These are phyloP conservation scores for Trichoderma lentiforme DNA, from an alignment of 2,329 filamentous ascomycete genomes.

Conservation along the genomic window DNA sequence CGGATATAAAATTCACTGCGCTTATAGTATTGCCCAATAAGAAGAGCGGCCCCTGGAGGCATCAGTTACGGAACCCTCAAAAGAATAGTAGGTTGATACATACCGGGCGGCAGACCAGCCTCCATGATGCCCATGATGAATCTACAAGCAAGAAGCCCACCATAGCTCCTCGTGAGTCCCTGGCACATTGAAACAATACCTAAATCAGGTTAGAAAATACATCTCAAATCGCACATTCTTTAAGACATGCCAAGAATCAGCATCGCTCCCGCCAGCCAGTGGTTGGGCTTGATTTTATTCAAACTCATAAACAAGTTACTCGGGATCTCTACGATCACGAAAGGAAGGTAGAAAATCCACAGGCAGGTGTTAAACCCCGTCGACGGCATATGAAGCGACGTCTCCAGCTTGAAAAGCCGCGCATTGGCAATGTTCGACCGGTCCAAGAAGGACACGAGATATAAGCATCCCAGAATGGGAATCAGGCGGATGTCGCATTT, in stretches of 20 bases:
- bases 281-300: neutral
- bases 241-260: neutral
- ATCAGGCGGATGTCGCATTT: conserved; percentile 26
- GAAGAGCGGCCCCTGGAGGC: neutral
- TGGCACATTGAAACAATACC: neutral
- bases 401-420: neutral
- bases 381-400: neutral
- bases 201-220: neutral
- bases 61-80: neutral
- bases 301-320: conserved; percentile 1
- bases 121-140: neutral
- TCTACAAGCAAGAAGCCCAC: neutral
- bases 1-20: neutral
- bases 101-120: neutral
- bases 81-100: neutral
- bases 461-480: conserved; percentile 55
- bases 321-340: neutral
- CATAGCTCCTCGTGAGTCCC: neutral
- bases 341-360: conserved; percentile 4
- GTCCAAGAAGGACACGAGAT: conserved; percentile 56
- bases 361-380: neutral
- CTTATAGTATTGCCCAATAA: neutral
- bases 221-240: neutral
- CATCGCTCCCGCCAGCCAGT: neutral
- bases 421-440: conserved; percentile 44